Base-by-base conservation (phyloP, 306 rosid genomes). In the Gleditsia sinensis region DNA sequence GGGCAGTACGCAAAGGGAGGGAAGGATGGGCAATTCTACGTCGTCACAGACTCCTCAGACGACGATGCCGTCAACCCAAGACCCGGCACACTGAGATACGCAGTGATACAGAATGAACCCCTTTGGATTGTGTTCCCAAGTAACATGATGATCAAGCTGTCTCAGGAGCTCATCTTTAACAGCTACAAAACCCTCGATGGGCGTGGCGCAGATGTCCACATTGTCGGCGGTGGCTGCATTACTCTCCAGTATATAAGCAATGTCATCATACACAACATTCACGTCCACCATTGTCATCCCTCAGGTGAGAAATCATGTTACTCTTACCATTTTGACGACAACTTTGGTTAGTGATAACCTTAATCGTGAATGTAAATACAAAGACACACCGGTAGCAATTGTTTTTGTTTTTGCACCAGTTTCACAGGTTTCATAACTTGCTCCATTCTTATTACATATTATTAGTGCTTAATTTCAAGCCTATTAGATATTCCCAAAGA, bases 1-100 rank as follows among this genome's bases (percentile, higher is more conserved):
- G 99, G 99, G 8, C 99, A 94, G 67, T 87, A 92, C 36, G 99
- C 99, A 0, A 79, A 81, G 24, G 99, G 99, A 25, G 99, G 99
- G 24, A 87, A 94, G 67, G 89, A 82, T 20, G 99, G 99, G 30
- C 85, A 90, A 23, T 92, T 74, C 63, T 94, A 94, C 81, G 55
- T 94, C 1, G 99, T 94, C 1, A 92, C 97, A 0, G 99, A 94
- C 67, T 79, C 78, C n/a, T 77, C 99, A 0, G 99, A 94, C 57
- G 75, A 87, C n/a, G 99, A 94, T 42, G 81, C 93, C 0, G 99
- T 94, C 2, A 94, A 80, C 17, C 98, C 98, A 0, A 88, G 43
- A 63, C 94, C 90, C 0, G 98, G 98, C 12, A 91, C 97, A 0
- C 78, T 94, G 5, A 79, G 98, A 75, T 94, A 84, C 49, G 98